Evolutionary conservation across 140 eudicot genomes (phyloP).

Genomic region (Ambrosia hybrid): DNA sequence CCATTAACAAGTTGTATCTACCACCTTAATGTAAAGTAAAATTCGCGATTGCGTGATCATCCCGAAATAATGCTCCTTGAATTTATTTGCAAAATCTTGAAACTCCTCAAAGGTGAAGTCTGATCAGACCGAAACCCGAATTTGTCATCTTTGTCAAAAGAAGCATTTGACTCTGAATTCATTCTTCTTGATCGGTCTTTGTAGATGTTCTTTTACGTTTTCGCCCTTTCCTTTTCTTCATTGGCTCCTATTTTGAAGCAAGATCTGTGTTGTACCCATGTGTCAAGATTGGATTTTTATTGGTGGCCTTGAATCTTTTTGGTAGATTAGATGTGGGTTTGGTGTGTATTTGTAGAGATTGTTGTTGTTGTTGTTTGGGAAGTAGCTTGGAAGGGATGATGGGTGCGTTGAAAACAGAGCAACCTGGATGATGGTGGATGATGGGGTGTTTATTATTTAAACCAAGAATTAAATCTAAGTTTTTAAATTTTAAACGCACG

Average conservation of each 20-base stretch:
- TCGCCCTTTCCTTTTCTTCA: conserved; percentile 53
- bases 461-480: too few relatives aligned
- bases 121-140: conserved; percentile 71
- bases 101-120: conserved; percentile 67
- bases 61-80: conserved; percentile 57
- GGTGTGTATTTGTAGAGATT: too few relatives aligned
- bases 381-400: too few relatives aligned
- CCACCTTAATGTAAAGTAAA: too few relatives aligned
- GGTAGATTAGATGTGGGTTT: too few relatives aligned
- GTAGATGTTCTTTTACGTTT: conserved; percentile 54
- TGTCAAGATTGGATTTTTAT: not conserved
- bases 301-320: too few relatives aligned
- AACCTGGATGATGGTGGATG: too few relatives aligned
- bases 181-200: conserved; percentile 40
- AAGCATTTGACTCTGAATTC: conserved; percentile 36
- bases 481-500: too few relatives aligned
- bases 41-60: not conserved
- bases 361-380: too few relatives aligned
- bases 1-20: too few relatives aligned
- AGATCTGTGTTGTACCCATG: conserved; percentile 65
- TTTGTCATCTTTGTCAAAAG: conserved; percentile 58
- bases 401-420: too few relatives aligned
- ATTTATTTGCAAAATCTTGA: conserved; percentile 44
- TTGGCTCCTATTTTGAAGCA: conserved; percentile 80
- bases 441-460: too few relatives aligned